A percentile compares a stretch with the other conserved stretches of the same genome.
phyloP scores from a whole-genome alignment of 2,329 filamentous ascomycete species.

The Dactylellina sp. region DNA sequence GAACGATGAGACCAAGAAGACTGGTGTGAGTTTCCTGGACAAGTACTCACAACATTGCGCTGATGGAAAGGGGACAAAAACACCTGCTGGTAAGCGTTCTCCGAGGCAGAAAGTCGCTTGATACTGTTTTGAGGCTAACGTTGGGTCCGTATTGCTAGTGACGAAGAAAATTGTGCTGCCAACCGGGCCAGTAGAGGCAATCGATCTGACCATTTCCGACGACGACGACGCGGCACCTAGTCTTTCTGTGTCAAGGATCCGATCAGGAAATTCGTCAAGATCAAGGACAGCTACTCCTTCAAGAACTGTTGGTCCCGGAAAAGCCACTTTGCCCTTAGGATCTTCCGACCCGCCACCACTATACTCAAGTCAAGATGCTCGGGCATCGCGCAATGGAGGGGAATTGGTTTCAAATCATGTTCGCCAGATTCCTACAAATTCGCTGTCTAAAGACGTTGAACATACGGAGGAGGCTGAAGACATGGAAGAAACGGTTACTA shows the following conservation, averaged over 20 bases:
- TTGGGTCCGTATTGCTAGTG: slow-evolving; percentile 7
- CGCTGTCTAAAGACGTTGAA: neutral
- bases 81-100: slow-evolving; percentile 35
- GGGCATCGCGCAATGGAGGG: neutral
- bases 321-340: slow-evolving; percentile 34
- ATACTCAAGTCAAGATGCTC: slow-evolving; percentile 47
- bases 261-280: slow-evolving; percentile 18
- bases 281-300: slow-evolving; percentile 35
- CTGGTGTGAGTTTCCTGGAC: slow-evolving; percentile 37
- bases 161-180: slow-evolving; percentile 47
- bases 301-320: slow-evolving; percentile 4
- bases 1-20: slow-evolving; percentile 4
- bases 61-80: slow-evolving; percentile 48
- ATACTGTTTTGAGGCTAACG: too few species aligned
- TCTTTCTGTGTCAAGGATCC: slow-evolving; percentile 25
- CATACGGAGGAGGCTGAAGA: slow-evolving; percentile 26
- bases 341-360: slow-evolving; percentile 43
- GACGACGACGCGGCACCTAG: slow-evolving; percentile 41
- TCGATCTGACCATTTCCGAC: slow-evolving; percentile 51
- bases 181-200: slow-evolving; percentile 47
- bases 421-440: neutral
- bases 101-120: neutral
- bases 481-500: slow-evolving; percentile 5
- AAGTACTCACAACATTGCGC: slow-evolving; percentile 52
- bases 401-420: neutral